Base-by-base conservation (phyloP, 2,329 filamentous ascomycete genomes). In the Exophiala dermatitidis region DNA sequence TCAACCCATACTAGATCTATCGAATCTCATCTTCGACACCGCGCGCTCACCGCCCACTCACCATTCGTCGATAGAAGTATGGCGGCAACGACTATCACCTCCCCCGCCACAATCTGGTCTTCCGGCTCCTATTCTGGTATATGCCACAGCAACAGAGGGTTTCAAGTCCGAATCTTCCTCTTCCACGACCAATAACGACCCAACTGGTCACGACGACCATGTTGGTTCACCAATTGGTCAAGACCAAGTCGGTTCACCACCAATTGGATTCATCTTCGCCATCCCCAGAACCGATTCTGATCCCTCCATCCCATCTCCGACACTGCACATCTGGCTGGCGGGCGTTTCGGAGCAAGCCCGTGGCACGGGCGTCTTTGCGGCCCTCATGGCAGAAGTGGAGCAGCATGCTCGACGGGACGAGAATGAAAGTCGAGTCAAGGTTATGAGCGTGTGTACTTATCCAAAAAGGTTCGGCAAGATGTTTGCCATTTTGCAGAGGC, bases 401-500 rank as follows among this genome's bases (percentile, higher is more conserved):
- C 8, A 43, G 19, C 52, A 54, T 26, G 47, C 52, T 7, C 41
- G 34, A n/a, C 19, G 29, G 4, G 9, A 34, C 7, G 42, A 19
- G 47, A 9, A 10, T 47, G 5, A 12, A n/a, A 4, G 36, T n/a
- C 10, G 36, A n/a, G 36, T 38, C 9, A 8, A 47, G 8, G 36
- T 12, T 5, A 33, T 54, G 28, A 54, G 47, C 37, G 42, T 54
- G 5, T 37, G 41, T n/a, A 54, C 52, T 8, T 54, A 46, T 41
- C 52, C 52, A 1, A 42, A 29, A 4, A 51, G 30, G 36, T 54
- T 50, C 31, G 12, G 7, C 1, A 46, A 44, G 58, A 66, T 86
- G 2, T 64, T 85, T 1, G 65, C 68, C 7, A 64, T 74, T 0
- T 67, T 79, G 2, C 79, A 85, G 66, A 74, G 76, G 54, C 68